A percentile compares a stretch with the other conserved stretches of the same genome.
phyloP scores from a whole-genome alignment of 192 early-diverging fungal species.

The Umbelopsis sp. region DNA sequence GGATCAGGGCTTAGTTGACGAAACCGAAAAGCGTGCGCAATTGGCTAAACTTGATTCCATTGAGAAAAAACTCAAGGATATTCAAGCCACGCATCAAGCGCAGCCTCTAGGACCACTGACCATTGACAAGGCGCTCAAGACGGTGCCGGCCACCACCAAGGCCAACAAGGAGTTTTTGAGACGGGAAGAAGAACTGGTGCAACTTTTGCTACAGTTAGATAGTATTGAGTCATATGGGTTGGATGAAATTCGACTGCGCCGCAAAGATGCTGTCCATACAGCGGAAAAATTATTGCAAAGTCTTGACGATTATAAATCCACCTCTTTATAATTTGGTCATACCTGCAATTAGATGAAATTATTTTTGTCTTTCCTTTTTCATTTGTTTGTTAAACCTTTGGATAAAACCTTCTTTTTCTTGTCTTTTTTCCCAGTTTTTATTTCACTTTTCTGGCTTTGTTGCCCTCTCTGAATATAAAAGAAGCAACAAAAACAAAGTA shows the following conservation, averaged over 20 bases:
- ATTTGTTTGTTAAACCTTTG: background rate
- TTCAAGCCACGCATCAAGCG: background rate
- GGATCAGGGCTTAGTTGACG: background rate
- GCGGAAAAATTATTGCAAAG: constrained; percentile 13
- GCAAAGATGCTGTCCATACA: background rate
- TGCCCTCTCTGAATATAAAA: constrained; percentile 5
- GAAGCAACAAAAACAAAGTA: too few relatives aligned
- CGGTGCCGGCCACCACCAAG: background rate
- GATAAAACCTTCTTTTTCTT: background rate
- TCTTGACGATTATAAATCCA: constrained; percentile 20
- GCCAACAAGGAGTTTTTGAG: constrained; percentile 17
- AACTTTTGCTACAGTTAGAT: constrained; percentile 19
- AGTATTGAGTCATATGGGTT: constrained; percentile 13
- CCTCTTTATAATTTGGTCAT: background rate
- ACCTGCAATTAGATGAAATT: background rate
- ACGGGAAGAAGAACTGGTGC: constrained; percentile 21
- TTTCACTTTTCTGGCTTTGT: background rate
- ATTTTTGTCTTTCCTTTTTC: background rate
- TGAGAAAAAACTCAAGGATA: constrained; percentile 3
- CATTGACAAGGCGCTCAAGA: background rate
- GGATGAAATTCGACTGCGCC: constrained; percentile 2
- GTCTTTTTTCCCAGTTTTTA: background rate
- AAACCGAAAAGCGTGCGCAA: background rate
- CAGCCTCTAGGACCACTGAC: background rate
- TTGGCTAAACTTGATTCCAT: constrained; percentile 2